Base-by-base conservation (phyloP, 192 early-diverging fungal genomes). In the Podila epicladia region DNA sequence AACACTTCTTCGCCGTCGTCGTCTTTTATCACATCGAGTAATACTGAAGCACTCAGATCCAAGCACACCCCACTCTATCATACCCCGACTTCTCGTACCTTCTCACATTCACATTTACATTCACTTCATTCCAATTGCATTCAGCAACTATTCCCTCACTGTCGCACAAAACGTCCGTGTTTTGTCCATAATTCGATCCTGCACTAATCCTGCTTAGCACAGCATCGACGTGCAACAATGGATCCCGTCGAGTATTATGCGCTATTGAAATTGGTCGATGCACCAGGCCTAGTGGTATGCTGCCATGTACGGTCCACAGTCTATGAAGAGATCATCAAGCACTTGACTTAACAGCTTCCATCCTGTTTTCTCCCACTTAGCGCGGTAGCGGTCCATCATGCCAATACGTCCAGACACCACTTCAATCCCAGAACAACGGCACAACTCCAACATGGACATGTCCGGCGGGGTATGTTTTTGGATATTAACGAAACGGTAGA, bases 161-260 rank as follows among this genome's bases (percentile, higher is more conserved):
- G n/a, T 22, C 22, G 5, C 17, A 31, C 37, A 65, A 4, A 22
- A 33, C 53, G n/a, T 49, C 9, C 38, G 20, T n/a, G 4, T 35
- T 33, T 28, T 29, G 17, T 29, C 45, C 19, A 33, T 5, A 20
- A 32, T 17, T n/a, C 64, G 9, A 45, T 9, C 28, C 19, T 26
- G 5, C 64, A 51, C 3, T 50, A 65, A 29, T 65, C 9, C n/a
- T 53, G 5, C 66, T 22, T 50, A 49, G 35, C 53, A 37, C 29
- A 31, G 29, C 2, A 37, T 50, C 31, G 8, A 20, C 35, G 33
- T 29, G 22, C 58, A 37, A 20, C 26, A n/a, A 71, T 72, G 75
- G 77, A 80, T 57, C 77, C 77, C 24, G 45, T 80, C 28, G 77
- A 80, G 3, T 80, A 80, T 62, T 80, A 80, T 60, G 65, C 66